These are phyloP conservation scores for Zygnema cylindricum DNA, from an alignment of 139 green algal genomes.

Conservation along the genomic window DNA sequence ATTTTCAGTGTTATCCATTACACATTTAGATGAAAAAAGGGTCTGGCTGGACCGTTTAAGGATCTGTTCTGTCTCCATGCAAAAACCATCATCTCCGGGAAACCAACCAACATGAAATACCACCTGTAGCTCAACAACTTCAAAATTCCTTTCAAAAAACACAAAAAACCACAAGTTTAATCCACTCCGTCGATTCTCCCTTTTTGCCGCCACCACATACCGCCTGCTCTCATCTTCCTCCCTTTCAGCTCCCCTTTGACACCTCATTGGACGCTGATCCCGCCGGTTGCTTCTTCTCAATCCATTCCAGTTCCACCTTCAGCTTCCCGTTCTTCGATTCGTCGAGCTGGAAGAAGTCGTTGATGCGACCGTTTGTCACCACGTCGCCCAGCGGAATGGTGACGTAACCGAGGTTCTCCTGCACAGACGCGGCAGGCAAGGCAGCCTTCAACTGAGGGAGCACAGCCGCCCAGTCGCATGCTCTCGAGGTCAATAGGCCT, in stretches of 20 bases:
- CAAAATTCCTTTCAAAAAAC: neutral
- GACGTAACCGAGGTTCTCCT: constrained; percentile 34
- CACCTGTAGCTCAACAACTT: neutral
- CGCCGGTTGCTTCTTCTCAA: constrained; percentile 7
- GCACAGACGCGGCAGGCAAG: neutral
- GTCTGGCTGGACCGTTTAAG: no score
- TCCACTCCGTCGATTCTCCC: neutral
- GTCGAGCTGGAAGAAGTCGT: constrained; percentile 40
- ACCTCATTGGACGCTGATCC: neutral
- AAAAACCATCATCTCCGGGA: neutral
- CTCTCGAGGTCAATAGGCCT: no score
- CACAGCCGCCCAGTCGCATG: no score
- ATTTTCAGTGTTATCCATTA: no score
- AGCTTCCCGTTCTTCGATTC: constrained; percentile 39
- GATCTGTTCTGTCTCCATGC: neutral
- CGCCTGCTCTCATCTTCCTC: neutral
- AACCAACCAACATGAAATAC: neutral
- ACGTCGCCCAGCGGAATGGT: constrained; percentile 42
- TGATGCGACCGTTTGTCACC: constrained; percentile 48
- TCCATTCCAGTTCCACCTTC: constrained; percentile 54
- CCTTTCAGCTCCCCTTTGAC: neutral
- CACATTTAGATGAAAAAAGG: no score
- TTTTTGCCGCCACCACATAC: neutral
- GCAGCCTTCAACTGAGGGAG: no score
- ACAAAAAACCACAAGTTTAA: no score